Evolutionary conservation across 192 early-diverging fungal species (phyloP), one percentile per base, ranked within the genome.

Genomic region (Irineochytrium annulatum): DNA sequence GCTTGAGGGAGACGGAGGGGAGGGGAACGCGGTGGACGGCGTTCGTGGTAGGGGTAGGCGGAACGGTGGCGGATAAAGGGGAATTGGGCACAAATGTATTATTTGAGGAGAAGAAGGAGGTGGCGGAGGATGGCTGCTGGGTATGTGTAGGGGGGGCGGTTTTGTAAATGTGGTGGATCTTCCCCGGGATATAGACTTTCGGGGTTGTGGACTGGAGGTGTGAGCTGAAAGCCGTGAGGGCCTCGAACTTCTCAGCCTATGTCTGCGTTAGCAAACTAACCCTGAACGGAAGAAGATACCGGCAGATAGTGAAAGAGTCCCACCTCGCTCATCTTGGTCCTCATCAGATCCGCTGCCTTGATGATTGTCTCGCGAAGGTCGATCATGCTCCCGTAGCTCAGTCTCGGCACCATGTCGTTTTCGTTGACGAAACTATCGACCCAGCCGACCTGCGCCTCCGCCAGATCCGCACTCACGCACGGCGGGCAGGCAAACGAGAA

Each of bases 331-430:
- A 49, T 49, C 46, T 49, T 49, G 5, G 8, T 8, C 24, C 46
- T 14, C 8, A 49, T 8, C 8, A 49, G 8, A 8, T 49, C 46
- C 8, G 46, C 46, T 8, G 13, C 46, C 22, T 49, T 49, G 11
- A 49, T 49, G 46, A 49, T 49, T 8, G 46, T 49, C 46, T 49
- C 46, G 17, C 46, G 13, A 8, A 49, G 46, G 24, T 49, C 46
- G 24, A 49, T 49, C 46, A 49, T 49, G 11, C 17, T 22, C 26
- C 46, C 46, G 24, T 49, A 49, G 13, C 46, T 24, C 6, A 49
- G 46, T 24, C 46, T 49, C 26, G 46, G 46, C 13, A 49, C 46
- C 46, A 49, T 49, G 26, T 49, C 46, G 26, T 6, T 49, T 24
- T 49, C 17, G 26, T 49, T 49, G 17, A 49, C 46, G 26, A 49